Base-by-base conservation (phyloP, 768 basidiomycete genomes). In the Leccinum broughii region DNA sequence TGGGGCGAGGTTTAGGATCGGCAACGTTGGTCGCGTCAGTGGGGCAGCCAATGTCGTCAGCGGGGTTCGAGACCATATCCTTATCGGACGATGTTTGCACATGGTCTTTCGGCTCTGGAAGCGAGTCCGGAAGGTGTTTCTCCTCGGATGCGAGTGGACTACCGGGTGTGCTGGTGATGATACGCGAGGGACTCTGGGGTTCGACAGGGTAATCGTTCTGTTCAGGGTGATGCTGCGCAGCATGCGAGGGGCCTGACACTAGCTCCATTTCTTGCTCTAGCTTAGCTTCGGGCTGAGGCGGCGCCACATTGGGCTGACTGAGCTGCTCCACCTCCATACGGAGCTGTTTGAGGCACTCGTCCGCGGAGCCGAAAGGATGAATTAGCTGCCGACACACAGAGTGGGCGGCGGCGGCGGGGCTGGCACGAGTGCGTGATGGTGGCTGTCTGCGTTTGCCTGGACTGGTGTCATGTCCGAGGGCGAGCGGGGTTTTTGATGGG, bases 301-400 rank as follows among this genome's bases (percentile, higher is more conserved):
- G 15, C 37, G 39, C 41, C 35, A 57, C 64, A 50, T 56, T 44
- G 9, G n/a, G 56, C 17, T 57, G 61, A 26, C 37, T 56, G 52
- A 73, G 66, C 5, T 63, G 63, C 20, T 58, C 58, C 7, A 70
- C 58, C 41, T 68, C 58, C 4, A 54, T 60, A 5, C 64, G 66
- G 6, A 75, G 51, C 8, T 57, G 64, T n/a, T 63, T 22, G 22
- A 68, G 44, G 35, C 70, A 72, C 57, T 75, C 72, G 62, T 67
- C 64, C 44, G 44, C 44, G 70, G 73, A 70, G 15, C 70, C 57
- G 20, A 63, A 30, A 22, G 71, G 63, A 15, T 30, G 56, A 13
- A 59, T 55, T 28, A 39, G 14, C 8, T 39, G 55, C 46, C 58
- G 52, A 17, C 28, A 32, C 34, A 54, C 30, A 52, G 54, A 58